Percentiles rank a stretch among this genome's conserved stretches.
Evolutionary conservation across 768 basidiomycete species (phyloP).

Genomic region (Mycena belliarum): DNA sequence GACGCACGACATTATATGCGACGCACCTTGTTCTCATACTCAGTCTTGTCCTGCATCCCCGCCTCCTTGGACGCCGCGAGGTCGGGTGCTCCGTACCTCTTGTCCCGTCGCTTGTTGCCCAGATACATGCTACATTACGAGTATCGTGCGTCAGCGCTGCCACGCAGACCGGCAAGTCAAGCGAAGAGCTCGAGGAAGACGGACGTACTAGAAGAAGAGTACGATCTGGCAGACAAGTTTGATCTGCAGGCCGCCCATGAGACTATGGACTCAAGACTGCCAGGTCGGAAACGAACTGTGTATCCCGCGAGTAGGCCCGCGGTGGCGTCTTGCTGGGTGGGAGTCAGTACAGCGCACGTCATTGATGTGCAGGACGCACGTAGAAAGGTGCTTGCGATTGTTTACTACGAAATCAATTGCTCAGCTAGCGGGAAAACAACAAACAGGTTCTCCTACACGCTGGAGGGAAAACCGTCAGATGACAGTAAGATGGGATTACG

Average conservation of each 20-base stretch:
- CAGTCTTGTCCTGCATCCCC: conserved; percentile 26
- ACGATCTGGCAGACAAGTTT: conserved; percentile 22
- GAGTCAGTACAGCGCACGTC: not conserved
- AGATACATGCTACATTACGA: conserved; percentile 20
- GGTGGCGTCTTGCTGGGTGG: conserved; percentile 16
- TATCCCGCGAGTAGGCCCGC: conserved; percentile 21
- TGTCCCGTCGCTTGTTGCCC: conserved; percentile 16
- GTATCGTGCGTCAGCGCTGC: no score
- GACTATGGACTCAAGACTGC: not conserved
- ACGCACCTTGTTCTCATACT: conserved; percentile 24
- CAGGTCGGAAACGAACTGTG: not conserved
- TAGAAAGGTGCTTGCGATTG: conserved; percentile 21
- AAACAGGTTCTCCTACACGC: not conserved
- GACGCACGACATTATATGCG: no score
- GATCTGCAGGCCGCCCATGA: no score
- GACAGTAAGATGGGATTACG: not conserved
- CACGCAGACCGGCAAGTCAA: no score
- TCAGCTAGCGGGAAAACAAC: not conserved
- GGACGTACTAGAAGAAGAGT: conserved; percentile 13
- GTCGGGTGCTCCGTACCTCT: conserved; percentile 19
- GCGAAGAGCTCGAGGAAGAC: not conserved
- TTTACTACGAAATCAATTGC: conserved; percentile 1
- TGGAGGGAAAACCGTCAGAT: not conserved
- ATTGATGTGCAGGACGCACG: conserved; percentile 1
- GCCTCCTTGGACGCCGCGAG: conserved; percentile 20